These are phyloP conservation scores for Exophiala alcalophila DNA, from an alignment of 2,329 filamentous ascomycete genomes.

Conservation along the genomic window DNA sequence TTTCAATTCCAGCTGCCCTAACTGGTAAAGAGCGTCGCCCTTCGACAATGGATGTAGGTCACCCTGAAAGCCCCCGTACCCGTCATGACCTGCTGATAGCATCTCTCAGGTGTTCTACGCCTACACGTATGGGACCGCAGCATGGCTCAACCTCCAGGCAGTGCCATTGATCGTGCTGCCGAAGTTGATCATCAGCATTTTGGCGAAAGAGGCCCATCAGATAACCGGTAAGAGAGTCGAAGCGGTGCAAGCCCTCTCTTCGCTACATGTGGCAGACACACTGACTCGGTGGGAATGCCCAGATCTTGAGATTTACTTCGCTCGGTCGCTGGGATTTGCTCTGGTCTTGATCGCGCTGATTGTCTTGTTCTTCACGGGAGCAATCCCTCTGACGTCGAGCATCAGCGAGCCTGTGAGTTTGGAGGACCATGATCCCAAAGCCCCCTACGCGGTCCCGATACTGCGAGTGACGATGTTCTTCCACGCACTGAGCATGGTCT, in stretches of 20 bases:
- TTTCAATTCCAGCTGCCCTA: not conserved
- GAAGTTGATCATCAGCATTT: constrained; percentile 58
- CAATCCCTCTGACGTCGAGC: constrained; percentile 62
- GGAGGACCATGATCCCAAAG: constrained; percentile 47
- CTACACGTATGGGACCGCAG: constrained; percentile 46
- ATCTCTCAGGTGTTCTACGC: constrained; percentile 42
- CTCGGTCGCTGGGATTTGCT: constrained; percentile 65
- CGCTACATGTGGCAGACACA: constrained; percentile 2
- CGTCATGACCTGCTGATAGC: too few relatives aligned
- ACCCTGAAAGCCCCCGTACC: too few relatives aligned
- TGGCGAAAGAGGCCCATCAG: constrained; percentile 56
- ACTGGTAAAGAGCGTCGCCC: not conserved
- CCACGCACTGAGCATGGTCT: constrained; percentile 61
- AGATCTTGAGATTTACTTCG: constrained; percentile 71
- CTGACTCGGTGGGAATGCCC: constrained; percentile 15
- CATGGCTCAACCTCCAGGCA: constrained; percentile 46
- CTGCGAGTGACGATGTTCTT: constrained; percentile 65
- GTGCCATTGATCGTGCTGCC: constrained; percentile 59
- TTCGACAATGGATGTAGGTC: constrained; percentile 18
- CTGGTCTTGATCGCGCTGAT: constrained; percentile 63
- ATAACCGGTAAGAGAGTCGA: constrained; percentile 48
- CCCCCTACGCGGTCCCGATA: constrained; percentile 64
- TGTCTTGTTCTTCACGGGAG: constrained; percentile 67
- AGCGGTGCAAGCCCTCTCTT: not conserved
- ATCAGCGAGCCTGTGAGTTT: constrained; percentile 39